Conservation (phyloP, 2,329 filamentous ascomycete genomes). For the Dactylellina haptotyla region DNA sequence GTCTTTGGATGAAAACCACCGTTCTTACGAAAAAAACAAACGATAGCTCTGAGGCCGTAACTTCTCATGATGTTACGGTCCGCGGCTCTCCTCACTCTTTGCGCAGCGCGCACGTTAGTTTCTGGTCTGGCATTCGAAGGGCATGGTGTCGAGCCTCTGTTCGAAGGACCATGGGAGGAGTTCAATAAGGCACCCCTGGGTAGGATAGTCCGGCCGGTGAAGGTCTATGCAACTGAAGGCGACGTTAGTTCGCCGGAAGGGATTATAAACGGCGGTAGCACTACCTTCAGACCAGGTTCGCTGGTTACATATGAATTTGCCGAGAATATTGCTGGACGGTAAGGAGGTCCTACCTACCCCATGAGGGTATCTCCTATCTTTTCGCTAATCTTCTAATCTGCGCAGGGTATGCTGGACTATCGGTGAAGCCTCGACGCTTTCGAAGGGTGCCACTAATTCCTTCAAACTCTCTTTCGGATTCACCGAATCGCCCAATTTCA, state of each 20-base stretch:
- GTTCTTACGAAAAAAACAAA: conserved; percentile 11
- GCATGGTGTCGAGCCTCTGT: conserved; percentile 58
- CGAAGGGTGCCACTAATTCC: conserved; percentile 22
- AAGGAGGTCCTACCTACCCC: conserved; percentile 18
- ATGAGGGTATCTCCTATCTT: neutral
- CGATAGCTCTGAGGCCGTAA: conserved; percentile 28
- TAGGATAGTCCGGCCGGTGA: conserved; percentile 60
- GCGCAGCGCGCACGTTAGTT: conserved; percentile 40
- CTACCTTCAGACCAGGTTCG: conserved; percentile 59
- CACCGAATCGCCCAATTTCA: conserved; percentile 61
- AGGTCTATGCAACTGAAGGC: conserved; percentile 60
- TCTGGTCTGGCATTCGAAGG: conserved; percentile 39
- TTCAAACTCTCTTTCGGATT: conserved; percentile 59
- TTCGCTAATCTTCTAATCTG: conserved; percentile 8
- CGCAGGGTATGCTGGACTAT: conserved; percentile 37
- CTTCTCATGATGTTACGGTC: conserved; percentile 51
- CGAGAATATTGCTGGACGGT: conserved; percentile 63
- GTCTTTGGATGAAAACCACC: neutral
- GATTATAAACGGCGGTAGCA: conserved; percentile 40
- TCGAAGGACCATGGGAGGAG: conserved; percentile 62
- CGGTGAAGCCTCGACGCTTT: conserved; percentile 14
- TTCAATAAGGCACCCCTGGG: conserved; percentile 62
- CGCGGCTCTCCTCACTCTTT: conserved; percentile 22
- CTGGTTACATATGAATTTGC: conserved; percentile 62
- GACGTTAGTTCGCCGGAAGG: conserved; percentile 57